Evolutionary conservation across 2,329 filamentous ascomycete species (phyloP), one percentile per base, ranked within the genome.

Genomic region (Stagonosporopsis chrysanthemi): DNA sequence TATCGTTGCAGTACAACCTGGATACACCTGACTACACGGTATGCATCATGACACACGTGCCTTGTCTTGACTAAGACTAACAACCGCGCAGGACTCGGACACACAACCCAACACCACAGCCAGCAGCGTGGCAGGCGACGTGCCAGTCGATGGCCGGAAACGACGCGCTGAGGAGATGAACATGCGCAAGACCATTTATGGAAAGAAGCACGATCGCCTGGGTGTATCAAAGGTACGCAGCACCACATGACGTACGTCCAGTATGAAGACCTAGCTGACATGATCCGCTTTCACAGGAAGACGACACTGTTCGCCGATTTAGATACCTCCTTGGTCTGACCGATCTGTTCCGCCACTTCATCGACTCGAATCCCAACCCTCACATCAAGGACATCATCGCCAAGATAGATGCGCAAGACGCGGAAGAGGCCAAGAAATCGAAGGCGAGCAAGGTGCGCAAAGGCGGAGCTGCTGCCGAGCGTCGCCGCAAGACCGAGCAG

Each of bases 291-390:
- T 22, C 23, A 46, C 38, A 94, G 91, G 94, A 97, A 80, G 91
- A 97, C 82, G 94, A 98, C 72, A 96, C 92, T 0, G 91, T 98
- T 72, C 88, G 94, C 67, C 86, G 95, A 74, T 99, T 99, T 76
- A 89, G 92, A 63, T 99, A 99, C 75, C 85, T 99, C 1, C 85
- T 99, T 14, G 96, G 96, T 24, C 83, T 99, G 49, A 99, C 95
- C 15, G 95, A 99, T 72, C 83, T 99, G 19, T 99, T 99, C 81
- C 92, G 96, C 64, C 95, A 99, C 79, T 99, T 99, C 77, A 99
- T 99, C 79, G 93, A 98, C 74, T 92, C 92, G 8, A 99, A 97
- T 73, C 94, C 93, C 5, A 93, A 99, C 72, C 94, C 95, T 15
- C 91, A 91, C 69, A 95, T 98, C 71, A 91, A 94, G 69, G 91